Evolutionary conservation across 2,329 filamentous ascomycete genomes (phyloP).

Genomic region (Pseudocercospora cruenta): DNA sequence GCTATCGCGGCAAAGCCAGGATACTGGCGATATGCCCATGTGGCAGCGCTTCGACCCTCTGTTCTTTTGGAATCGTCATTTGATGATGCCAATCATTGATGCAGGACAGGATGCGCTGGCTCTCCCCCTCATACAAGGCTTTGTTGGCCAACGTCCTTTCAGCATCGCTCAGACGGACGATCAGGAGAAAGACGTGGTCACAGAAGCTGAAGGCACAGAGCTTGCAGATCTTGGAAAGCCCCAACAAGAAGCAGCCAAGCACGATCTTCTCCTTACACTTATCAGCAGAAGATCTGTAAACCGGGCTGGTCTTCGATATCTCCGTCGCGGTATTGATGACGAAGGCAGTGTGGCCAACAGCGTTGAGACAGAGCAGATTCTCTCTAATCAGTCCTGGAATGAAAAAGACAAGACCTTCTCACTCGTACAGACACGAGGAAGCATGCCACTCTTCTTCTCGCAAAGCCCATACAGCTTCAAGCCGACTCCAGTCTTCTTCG

Average conservation of each 20-base stretch:
- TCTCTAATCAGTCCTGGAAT: slow-evolving; percentile 72
- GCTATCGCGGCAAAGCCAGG: slow-evolving; percentile 46
- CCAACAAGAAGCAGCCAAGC: slow-evolving; percentile 17
- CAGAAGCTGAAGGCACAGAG: slow-evolving; percentile 26
- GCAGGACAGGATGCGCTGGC: slow-evolving; percentile 71
- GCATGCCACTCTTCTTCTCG: slow-evolving; percentile 92
- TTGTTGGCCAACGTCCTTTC: slow-evolving; percentile 85
- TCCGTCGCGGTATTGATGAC: slow-evolving; percentile 88
- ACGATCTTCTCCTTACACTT: slow-evolving; percentile 76
- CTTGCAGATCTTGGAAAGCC: slow-evolving; percentile 14
- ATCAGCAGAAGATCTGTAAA: slow-evolving; percentile 88
- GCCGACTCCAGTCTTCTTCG: slow-evolving; percentile 78
- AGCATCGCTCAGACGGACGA: slow-evolving; percentile 43
- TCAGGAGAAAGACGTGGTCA: slow-evolving; percentile 35
- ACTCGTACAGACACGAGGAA: slow-evolving; percentile 85
- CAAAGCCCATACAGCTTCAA: slow-evolving; percentile 94
- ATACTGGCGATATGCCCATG: slow-evolving; percentile 60
- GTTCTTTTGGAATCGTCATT: slow-evolving; percentile 89
- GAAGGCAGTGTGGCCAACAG: slow-evolving; percentile 85
- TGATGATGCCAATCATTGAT: slow-evolving; percentile 74
- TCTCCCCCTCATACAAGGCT: slow-evolving; percentile 88
- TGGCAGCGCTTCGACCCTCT: slow-evolving; percentile 68
- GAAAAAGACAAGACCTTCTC: slow-evolving; percentile 69
- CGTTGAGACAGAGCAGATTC: slow-evolving; percentile 93
- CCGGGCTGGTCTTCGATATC: slow-evolving; percentile 84